phyloP scores from a whole-genome alignment of 164 flowering plant genomes.

The Stephania cephalantha region DNA sequence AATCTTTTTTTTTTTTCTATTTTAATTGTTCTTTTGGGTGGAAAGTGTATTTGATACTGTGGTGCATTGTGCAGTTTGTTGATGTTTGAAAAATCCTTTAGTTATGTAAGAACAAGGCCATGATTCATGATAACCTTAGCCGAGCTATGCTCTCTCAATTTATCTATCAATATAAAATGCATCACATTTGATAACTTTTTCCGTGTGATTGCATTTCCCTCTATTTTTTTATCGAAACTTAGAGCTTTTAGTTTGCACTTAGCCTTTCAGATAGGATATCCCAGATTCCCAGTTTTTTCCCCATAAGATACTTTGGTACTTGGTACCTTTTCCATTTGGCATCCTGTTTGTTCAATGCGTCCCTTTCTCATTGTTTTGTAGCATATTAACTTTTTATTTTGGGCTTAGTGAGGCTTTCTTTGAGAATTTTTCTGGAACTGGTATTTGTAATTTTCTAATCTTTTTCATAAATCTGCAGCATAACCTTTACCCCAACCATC shows the following conservation, averaged over 20 bases:
- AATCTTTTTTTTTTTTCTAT: background rate
- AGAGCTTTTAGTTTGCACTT: too few relatives aligned
- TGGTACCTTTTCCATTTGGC: too few relatives aligned
- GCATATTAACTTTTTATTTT: background rate
- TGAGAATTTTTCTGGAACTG: background rate
- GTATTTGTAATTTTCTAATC: background rate
- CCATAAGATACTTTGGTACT: background rate
- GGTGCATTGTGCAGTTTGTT: background rate
- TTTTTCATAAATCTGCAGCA: slow-evolving; percentile 29
- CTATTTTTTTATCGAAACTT: too few relatives aligned
- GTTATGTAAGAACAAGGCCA: too few relatives aligned
- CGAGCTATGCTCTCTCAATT: background rate
- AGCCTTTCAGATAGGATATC: too few relatives aligned
- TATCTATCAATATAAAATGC: background rate
- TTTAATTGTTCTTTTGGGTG: background rate
- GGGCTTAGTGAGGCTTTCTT: background rate
- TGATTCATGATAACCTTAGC: background rate
- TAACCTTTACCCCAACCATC: slow-evolving; percentile 72
- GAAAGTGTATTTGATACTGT: too few relatives aligned
- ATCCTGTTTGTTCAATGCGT: background rate
- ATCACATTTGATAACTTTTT: background rate
- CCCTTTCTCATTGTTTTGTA: background rate
- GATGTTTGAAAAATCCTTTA: background rate
- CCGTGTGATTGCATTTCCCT: background rate
- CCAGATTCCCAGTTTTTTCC: too few relatives aligned